Evolutionary conservation across 441 rosid species (phyloP).

Genomic region (Viola pubescens): DNA sequence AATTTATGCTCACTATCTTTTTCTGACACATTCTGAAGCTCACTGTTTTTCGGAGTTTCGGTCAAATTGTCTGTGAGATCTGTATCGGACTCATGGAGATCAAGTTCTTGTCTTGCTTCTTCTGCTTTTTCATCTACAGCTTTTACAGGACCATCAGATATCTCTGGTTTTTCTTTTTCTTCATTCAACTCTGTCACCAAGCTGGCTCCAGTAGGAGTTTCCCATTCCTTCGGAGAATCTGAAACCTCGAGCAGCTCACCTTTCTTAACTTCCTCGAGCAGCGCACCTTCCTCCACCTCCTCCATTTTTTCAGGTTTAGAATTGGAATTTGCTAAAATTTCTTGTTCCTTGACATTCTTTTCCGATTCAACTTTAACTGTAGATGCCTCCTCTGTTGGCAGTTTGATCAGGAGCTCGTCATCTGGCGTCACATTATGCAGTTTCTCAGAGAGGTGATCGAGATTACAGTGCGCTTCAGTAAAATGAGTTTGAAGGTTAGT

Average conservation of each 20-base stretch:
- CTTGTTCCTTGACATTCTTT: conserved; percentile 8
- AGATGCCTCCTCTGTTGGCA: conserved; percentile 10
- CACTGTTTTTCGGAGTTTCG: conserved; percentile 17
- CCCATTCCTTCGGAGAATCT: conserved; percentile 15
- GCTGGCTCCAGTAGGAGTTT: conserved; percentile 2
- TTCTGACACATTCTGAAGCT: background rate
- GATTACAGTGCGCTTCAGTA: conserved; percentile 42
- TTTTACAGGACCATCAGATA: conserved; percentile 16
- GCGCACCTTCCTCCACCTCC: too few species aligned
- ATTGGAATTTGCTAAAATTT: conserved; percentile 3
- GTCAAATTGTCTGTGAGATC: conserved; percentile 18
- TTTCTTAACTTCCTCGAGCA: too few species aligned
- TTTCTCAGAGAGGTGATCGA: conserved; percentile 37
- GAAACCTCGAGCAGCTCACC: conserved; percentile 4
- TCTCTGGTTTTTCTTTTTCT: conserved; percentile 18
- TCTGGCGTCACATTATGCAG: conserved; percentile 31
- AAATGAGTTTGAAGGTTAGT: conserved; percentile 42
- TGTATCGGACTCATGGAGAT: conserved; percentile 1
- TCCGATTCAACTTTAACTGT: conserved; percentile 9
- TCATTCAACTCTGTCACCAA: conserved; percentile 11
- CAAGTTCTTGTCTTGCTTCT: conserved; percentile 14
- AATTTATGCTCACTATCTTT: background rate
- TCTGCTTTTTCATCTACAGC: conserved; percentile 11
- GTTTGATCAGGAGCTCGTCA: conserved; percentile 19
- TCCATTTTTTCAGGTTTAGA: background rate